Base-by-base conservation (phyloP, 163 green algal genomes). In the Trebouxia gelatinosa region DNA sequence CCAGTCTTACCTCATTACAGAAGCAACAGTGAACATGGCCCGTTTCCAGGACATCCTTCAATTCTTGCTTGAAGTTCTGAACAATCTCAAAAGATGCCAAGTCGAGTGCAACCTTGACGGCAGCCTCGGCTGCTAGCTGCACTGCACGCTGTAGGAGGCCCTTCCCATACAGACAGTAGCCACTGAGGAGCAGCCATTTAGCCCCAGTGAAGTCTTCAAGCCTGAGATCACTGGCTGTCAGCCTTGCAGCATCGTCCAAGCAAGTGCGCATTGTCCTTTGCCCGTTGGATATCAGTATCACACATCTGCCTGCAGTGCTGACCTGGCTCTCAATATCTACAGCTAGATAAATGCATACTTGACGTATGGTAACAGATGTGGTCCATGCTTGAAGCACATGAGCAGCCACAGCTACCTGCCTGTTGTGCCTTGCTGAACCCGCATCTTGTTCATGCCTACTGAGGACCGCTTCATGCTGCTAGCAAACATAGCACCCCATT, bases 1-100 rank as follows among this genome's bases (percentile, higher is more conserved):
- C n/a, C n/a, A n/a, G n/a, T n/a, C 32, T 3, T 46, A 86, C 87
- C 82, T 93, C 89, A 74, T 95, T 95, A 67, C 87, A 93, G 58
- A 95, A 91, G 78, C 77, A 83, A 19, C 84, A 77, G 7, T 81
- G 70, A 2, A 92, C 50, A 23, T 54, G n/a, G 23, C 77, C 79
- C 29, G 70, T 61, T 35, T 84, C 50, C 35, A 93, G 58, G 11
- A 93, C 40, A 4, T 34, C 38, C 31, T 61, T 57, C 28, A 92
- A 59, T 46, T 85, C 32, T 2, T 67, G 29, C 34, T 72, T 68
- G 79, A 89, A 90, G 16, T 67, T 70, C 5, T 86, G 75, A 26
- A 95, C 89, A 6, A 95, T 80, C 79, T 95, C 91, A 67, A 92
- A 95, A 23, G 82, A 90, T 1, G 87, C 89, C 70, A 95, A 78